Evolutionary conservation across 345 rosid species (phyloP).

Genomic region (Pugionium dolabratum): DNA sequence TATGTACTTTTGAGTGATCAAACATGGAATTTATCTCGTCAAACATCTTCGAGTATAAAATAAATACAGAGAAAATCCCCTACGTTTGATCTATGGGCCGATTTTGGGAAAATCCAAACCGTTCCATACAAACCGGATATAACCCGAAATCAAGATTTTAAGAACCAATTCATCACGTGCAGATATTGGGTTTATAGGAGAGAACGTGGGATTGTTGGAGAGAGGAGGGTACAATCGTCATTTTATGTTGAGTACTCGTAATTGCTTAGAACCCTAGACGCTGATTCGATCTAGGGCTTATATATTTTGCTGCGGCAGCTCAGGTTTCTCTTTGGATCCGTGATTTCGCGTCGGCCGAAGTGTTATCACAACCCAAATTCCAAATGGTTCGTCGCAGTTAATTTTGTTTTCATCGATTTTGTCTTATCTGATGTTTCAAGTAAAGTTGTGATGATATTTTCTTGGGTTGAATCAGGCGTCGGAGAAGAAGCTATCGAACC

Average conservation of each 20-base stretch:
- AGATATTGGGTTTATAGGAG: too few species aligned
- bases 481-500: conserved; percentile 82
- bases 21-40: background rate
- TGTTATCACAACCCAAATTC: conserved; percentile 5
- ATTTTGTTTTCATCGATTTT: background rate
- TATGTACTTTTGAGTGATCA: conserved; percentile 20
- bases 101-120: background rate
- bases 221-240: conserved; percentile 16
- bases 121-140: background rate
- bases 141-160: background rate
- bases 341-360: conserved; percentile 24
- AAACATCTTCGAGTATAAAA: background rate
- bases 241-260: background rate
- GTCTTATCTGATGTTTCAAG: background rate
- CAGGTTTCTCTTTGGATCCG: conserved; percentile 14
- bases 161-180: conserved; percentile 15
- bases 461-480: conserved; percentile 53
- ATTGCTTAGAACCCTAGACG: conserved; percentile 28
- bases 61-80: background rate
- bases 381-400: conserved; percentile 26
- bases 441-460: conserved; percentile 1
- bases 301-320: conserved; percentile 17
- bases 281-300: conserved; percentile 34
- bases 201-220: background rate
- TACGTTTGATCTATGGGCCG: background rate